Percentiles rank a stretch among this genome's conserved stretches.
These are phyloP conservation scores for Microthlaspi erraticum DNA, from an alignment of 345 rosid genomes.

Conservation along the genomic window DNA sequence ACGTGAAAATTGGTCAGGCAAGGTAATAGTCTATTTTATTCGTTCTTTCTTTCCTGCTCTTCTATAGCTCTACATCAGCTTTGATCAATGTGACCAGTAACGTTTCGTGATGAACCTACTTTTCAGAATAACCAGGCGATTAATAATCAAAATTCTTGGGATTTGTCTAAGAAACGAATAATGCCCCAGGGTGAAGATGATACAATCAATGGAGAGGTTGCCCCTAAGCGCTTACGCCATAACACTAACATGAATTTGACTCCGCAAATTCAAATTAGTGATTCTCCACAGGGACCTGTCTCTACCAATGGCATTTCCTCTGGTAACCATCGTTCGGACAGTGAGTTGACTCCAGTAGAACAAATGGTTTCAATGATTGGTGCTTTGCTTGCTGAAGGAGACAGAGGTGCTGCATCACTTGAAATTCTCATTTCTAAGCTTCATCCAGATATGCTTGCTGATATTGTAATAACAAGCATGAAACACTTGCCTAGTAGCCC, in stretches of 20 bases:
- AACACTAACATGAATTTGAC: conserved; percentile 49
- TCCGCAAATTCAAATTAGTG: conserved; percentile 54
- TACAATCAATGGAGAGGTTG: conserved; percentile 59
- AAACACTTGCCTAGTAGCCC: conserved; percentile 81
- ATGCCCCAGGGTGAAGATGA: conserved; percentile 69
- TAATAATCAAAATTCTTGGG: conserved; percentile 64
- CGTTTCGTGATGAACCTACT: conserved; percentile 34
- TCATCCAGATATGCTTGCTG: conserved; percentile 97
- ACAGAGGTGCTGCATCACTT: conserved; percentile 96
- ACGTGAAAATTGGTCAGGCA: conserved; percentile 69
- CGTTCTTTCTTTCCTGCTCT: conserved; percentile 25
- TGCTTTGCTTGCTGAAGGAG: conserved; percentile 99
- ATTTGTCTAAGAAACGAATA: conserved; percentile 69
- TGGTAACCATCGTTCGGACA: conserved; percentile 55
- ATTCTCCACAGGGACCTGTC: conserved; percentile 54
- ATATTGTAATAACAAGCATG: conserved; percentile 95
- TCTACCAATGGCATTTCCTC: conserved; percentile 63
- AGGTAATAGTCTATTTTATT: conserved; percentile 52
- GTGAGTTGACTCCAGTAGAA: conserved; percentile 85
- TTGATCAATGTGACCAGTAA: conserved; percentile 30
- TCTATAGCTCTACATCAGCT: conserved; percentile 29
- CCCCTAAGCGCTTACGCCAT: conserved; percentile 64
- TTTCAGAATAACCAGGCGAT: conserved; percentile 77
- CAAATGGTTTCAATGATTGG: conserved; percentile 99
- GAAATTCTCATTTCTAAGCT: conserved; percentile 88